Evolutionary conservation across 192 early-diverging fungal genomes (phyloP).

Genomic region (Entomortierella lignicola): DNA sequence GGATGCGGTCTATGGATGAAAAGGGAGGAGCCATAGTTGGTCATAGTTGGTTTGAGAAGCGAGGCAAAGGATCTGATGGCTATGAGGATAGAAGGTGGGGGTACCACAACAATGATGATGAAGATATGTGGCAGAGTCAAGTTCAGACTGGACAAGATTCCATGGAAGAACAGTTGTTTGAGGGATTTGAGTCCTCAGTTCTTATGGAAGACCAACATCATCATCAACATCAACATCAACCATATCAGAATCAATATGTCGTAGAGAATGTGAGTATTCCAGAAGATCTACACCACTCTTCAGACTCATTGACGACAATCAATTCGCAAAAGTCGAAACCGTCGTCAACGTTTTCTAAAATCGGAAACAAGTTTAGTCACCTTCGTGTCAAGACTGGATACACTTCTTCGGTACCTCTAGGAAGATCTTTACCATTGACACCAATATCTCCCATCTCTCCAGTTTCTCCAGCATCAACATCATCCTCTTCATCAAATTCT

Average conservation of each 20-base stretch:
- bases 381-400: constrained; percentile 33
- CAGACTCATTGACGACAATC: too few relatives aligned
- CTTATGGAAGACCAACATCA: constrained; percentile 22
- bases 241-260: too few relatives aligned
- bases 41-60: constrained; percentile 25
- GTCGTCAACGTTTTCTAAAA: constrained; percentile 11
- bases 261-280: too few relatives aligned
- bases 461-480: background rate
- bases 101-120: background rate
- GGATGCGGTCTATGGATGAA: background rate
- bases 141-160: background rate
- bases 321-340: background rate
- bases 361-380: constrained; percentile 21
- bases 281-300: too few relatives aligned
- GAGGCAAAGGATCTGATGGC: background rate
- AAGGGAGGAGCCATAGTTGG: background rate
- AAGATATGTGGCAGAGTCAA: background rate
- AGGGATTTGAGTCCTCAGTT: constrained; percentile 43
- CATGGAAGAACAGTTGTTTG: constrained; percentile 28
- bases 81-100: background rate
- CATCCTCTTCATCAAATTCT: background rate
- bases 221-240: background rate
- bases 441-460: constrained; percentile 46
- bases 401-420: too few relatives aligned
- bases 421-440: background rate